Conservation (phyloP, 306 rosid genomes). For the Cucumis cinereus region DNA sequence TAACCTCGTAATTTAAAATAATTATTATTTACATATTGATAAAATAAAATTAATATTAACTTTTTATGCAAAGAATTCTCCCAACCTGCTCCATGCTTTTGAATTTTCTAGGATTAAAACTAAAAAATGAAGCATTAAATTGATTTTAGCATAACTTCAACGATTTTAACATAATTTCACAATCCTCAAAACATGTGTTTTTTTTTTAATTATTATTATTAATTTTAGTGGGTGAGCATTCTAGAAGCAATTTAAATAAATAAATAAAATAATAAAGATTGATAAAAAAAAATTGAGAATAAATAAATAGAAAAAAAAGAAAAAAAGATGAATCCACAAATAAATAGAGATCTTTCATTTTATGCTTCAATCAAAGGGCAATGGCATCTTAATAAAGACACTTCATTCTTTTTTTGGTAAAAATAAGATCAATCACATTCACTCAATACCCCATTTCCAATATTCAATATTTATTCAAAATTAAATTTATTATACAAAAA, state of each 20-base stretch:
- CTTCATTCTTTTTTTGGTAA: not conserved
- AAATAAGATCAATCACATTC: not conserved
- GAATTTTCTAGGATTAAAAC: too few relatives aligned
- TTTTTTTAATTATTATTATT: too few relatives aligned
- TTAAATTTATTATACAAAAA: too few relatives aligned
- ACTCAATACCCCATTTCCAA: not conserved
- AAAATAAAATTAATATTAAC: not conserved
- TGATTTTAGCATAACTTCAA: too few relatives aligned
- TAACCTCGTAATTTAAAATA: too few relatives aligned
- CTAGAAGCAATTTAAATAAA: not conserved
- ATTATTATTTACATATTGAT: too few relatives aligned
- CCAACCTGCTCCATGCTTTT: too few relatives aligned
- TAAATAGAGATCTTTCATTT: not conserved
- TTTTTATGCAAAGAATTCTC: not conserved
- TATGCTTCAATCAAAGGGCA: not conserved
- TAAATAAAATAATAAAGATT: not conserved
- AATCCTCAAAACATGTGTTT: too few relatives aligned
- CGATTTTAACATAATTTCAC: too few relatives aligned
- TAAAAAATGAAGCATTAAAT: too few relatives aligned
- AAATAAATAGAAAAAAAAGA: not conserved
- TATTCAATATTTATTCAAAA: too few relatives aligned
- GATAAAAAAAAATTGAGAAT: not conserved
- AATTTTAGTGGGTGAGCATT: not conserved
- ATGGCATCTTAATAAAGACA: not conserved
- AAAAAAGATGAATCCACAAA: not conserved